phyloP scores from a whole-genome alignment of 2,329 filamentous ascomycete species.

The Elsinoe perseae region DNA sequence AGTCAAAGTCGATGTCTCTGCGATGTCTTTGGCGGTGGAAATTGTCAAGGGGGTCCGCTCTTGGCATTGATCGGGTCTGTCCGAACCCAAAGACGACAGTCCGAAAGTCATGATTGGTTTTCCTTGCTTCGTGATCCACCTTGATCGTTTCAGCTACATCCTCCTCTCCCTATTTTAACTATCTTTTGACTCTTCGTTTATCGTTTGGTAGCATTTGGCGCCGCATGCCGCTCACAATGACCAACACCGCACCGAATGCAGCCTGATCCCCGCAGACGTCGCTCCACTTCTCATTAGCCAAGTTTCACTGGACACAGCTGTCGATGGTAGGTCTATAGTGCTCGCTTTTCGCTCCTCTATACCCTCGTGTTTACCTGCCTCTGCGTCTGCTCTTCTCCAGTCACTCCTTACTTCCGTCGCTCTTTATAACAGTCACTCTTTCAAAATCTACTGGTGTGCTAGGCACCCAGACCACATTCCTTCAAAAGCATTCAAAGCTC shows the following conservation, averaged over 20 bases:
- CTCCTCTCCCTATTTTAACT: slow-evolving; percentile 2
- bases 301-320: neutral
- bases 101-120: neutral
- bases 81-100: neutral
- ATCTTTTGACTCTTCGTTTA: no score
- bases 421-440: slow-evolving; percentile 6
- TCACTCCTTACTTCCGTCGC: slow-evolving; percentile 1
- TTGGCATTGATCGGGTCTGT: neutral
- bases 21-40: slow-evolving; percentile 3
- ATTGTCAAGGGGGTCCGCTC: slow-evolving; percentile 6
- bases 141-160: slow-evolving; percentile 8
- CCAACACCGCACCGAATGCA: slow-evolving; percentile 3
- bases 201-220: slow-evolving; percentile 7
- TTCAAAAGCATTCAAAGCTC: neutral
- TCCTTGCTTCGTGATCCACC: slow-evolving; percentile 2
- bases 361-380: slow-evolving; percentile 8
- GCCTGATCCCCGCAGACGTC: neutral
- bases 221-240: neutral
- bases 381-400: slow-evolving; percentile 4
- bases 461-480: slow-evolving; percentile 6
- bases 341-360: neutral
- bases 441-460: slow-evolving; percentile 6
- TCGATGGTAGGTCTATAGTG: slow-evolving; percentile 8
- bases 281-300: slow-evolving; percentile 4
- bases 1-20: neutral